A percentile compares a stretch with the other conserved stretches of the same genome.
phyloP scores from a whole-genome alignment of 2,329 filamentous ascomycete species.

The Calonectria pauciramosa region DNA sequence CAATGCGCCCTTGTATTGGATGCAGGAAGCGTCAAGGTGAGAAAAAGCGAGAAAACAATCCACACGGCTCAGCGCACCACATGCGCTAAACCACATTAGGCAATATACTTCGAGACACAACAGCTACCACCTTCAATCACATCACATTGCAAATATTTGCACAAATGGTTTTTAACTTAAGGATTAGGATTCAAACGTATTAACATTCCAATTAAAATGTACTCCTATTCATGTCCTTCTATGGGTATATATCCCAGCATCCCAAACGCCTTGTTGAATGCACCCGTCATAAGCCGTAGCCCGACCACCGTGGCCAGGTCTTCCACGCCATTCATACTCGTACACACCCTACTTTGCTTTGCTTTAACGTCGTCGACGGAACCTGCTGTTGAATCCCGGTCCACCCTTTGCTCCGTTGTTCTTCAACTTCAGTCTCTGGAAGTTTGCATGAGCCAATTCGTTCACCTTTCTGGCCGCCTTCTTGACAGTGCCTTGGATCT shows the following conservation, averaged over 20 bases:
- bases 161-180: neutral
- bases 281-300: constrained; percentile 28
- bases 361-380: constrained; percentile 62
- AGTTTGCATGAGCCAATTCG: constrained; percentile 75
- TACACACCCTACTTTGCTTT: neutral
- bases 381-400: constrained; percentile 68
- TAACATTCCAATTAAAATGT: neutral
- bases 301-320: neutral
- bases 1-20: constrained; percentile 2
- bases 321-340: neutral
- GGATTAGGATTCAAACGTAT: neutral
- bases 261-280: constrained; percentile 16
- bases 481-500: constrained; percentile 61
- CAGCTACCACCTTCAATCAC: neutral
- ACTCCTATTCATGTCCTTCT: constrained; percentile 6
- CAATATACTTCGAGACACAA: neutral
- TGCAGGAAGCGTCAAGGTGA: neutral
- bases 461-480: constrained; percentile 72
- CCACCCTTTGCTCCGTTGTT: constrained; percentile 75
- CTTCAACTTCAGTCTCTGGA: constrained; percentile 74
- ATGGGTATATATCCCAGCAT: constrained; percentile 14
- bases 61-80: neutral
- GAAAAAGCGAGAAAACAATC: neutral
- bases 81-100: neutral
- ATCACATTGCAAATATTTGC: neutral